Percentiles rank a stretch among this genome's conserved stretches.
These are phyloP conservation scores for Apostasia shenzhenica DNA, from an alignment of 106 monocot species.

Conservation along the genomic window DNA sequence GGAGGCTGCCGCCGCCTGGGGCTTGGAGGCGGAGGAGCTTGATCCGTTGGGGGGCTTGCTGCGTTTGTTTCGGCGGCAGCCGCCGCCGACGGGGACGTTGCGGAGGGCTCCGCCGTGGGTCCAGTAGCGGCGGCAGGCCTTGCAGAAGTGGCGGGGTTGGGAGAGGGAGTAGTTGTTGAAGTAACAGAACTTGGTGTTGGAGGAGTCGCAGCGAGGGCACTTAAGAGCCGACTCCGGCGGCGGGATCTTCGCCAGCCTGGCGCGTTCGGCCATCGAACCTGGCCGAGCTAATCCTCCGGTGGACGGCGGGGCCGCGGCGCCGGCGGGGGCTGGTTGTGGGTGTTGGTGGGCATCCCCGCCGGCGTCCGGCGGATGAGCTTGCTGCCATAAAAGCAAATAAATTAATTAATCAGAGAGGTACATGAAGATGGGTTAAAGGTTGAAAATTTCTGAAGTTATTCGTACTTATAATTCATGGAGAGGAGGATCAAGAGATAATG, in stretches of 20 bases:
- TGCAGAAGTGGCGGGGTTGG: no score
- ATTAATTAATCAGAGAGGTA: no score
- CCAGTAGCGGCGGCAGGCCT: no score
- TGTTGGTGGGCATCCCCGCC: no score
- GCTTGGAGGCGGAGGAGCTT: neutral
- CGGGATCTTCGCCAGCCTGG: neutral
- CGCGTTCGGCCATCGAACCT: neutral
- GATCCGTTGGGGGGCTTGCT: neutral
- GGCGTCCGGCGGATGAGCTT: no score
- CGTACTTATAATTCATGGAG: no score
- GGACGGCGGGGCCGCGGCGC: neutral
- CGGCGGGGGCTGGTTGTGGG: no score
- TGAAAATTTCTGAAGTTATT: no score
- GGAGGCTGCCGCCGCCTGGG: neutral
- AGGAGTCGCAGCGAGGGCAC: neutral
- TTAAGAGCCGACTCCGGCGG: neutral
- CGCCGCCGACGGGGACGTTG: neutral
- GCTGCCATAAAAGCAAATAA: no score
- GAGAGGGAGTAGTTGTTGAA: neutral
- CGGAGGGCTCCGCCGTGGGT: no score
- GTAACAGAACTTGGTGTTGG: neutral
- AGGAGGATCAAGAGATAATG: no score
- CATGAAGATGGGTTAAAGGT: no score
- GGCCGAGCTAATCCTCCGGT: neutral
- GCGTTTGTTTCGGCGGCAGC: conserved; percentile 1